Evolutionary conservation across 2,329 filamentous ascomycete genomes (phyloP), one percentile per base, ranked within the genome.

Genomic region (Didymella pinodella): DNA sequence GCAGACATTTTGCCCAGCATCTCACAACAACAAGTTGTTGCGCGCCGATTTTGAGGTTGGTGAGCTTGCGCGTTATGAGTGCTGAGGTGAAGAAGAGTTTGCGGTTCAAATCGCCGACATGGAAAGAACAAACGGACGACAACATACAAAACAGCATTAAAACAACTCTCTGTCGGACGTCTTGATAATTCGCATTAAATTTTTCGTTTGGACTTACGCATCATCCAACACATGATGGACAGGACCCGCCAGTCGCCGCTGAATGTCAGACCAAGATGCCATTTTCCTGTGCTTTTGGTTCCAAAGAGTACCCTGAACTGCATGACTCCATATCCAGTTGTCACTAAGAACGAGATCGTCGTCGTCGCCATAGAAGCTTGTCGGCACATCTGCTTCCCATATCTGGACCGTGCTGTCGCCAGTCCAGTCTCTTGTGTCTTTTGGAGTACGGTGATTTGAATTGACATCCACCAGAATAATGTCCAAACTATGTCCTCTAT

Each of bases 331-430:
- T 0, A 74, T 67, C 66, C 65, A 73, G 14, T 48, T 45, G 25
- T 72, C 66, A 38, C 69, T 70, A 10, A 74, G 47, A 0, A 66
- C 43, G 8, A 69, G 29, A 7, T 69, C 64, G 26, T 70, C 65
- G 0, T 71, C 69, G 41, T 73, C 71, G 6, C 70, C 68, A 41
- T 73, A 72, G 47, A 69, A 75, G 40, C 64, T 67, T 8, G 54
- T 69, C 7, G 72, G 68, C 3, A 74, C 68, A 51, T 74, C 69
- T 6, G 61, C 57, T 48, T 74, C 71, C 68, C 67, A 73, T 5
- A 73, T 57, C 3, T 36, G 65, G 2, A 73, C 68, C 7, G 12
- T 45, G 32, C 74, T 71, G 7, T 63, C 55, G 0, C 59, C 55
- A 0, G 53, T 59, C 70, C 70, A 74, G 7, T 63, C 56, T 40